Evolutionary conservation across 1,284 basidiomycete genomes (phyloP), one percentile per base, ranked within the genome.

Genomic region (Malassezia yamatoensis): DNA sequence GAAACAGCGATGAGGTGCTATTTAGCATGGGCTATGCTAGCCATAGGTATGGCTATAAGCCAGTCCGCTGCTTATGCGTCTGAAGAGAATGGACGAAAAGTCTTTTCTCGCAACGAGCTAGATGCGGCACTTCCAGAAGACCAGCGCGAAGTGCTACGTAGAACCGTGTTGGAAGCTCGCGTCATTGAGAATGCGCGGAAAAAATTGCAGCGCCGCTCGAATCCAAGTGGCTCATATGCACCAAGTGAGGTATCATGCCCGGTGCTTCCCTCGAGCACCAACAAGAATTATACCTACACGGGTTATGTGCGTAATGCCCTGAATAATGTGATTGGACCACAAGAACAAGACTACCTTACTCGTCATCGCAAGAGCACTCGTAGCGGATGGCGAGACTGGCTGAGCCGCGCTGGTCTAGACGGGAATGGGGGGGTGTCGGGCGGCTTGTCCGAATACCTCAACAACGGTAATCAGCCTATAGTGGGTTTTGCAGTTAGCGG

Each of bases 401-500:
- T 74, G 16, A 56, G 59, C 13, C 54, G 55, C 11, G 63, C 59
- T 21, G 57, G 59, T 33, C 55, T 68, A 38, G 61, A 54, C 20
- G 51, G 53, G 16, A 48, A 44, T 9, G 48, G 29, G 0, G 49
- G 33, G 4, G 40, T 69, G 5, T 62, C 62, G 2, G 70, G 70
- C 12, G 70, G 68, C 29, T 57, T 64, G 8, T 37, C 51, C 34
- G 62, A 69, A 40, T 74, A 62, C 57, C 65, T 70, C 2, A 49
- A 47, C 6, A 48, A 50, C 8, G n/a, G 46, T 6, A 49, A 49
- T 34, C 56, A 64, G 10, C 79, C 79, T 0, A 58, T 61, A 2
- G 64, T 79, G 18, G 77, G 76, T 29, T 67, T 78, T 40, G 77
- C 78, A 1, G 60, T 79, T 13, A 76, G 75, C 10, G 78, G 78